phyloP scores from a whole-genome alignment of 345 rosid genomes.

The Zanthoxylum bungeanum region DNA sequence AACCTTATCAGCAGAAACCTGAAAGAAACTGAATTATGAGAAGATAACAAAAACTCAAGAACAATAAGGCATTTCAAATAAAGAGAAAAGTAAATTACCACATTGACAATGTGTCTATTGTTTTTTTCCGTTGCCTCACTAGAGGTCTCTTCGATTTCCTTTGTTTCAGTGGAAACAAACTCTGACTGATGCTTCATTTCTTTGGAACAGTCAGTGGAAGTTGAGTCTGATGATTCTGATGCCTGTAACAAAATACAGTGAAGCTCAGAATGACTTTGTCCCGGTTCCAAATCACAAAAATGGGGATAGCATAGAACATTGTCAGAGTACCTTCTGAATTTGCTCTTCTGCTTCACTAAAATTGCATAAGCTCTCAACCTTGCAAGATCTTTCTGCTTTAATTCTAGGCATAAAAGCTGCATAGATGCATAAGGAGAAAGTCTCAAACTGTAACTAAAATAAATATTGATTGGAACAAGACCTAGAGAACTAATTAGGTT shows the following conservation, averaged over 20 bases:
- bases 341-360: constrained; percentile 68
- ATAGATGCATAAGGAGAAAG: background rate
- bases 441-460: background rate
- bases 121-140: constrained; percentile 19
- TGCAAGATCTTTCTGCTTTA: constrained; percentile 66
- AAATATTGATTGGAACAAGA: too few species aligned
- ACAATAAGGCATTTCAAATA: background rate
- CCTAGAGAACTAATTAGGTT: background rate
- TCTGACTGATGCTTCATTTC: constrained; percentile 24
- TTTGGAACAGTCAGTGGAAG: constrained; percentile 8
- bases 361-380: constrained; percentile 70
- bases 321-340: constrained; percentile 46
- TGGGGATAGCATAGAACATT: background rate
- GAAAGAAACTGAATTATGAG: constrained; percentile 15
- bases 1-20: constrained; percentile 29
- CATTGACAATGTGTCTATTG: constrained; percentile 3
- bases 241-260: constrained; percentile 31
- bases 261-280: background rate
- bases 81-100: constrained; percentile 22
- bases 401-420: constrained; percentile 88
- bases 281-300: background rate
- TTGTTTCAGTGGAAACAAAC: constrained; percentile 12
- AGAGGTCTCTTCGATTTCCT: constrained; percentile 21
- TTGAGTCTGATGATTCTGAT: constrained; percentile 35
- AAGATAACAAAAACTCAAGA: constrained; percentile 2